phyloP scores from a whole-genome alignment of 1,284 basidiomycete genomes.

The Trichosporon coremiiforme region DNA sequence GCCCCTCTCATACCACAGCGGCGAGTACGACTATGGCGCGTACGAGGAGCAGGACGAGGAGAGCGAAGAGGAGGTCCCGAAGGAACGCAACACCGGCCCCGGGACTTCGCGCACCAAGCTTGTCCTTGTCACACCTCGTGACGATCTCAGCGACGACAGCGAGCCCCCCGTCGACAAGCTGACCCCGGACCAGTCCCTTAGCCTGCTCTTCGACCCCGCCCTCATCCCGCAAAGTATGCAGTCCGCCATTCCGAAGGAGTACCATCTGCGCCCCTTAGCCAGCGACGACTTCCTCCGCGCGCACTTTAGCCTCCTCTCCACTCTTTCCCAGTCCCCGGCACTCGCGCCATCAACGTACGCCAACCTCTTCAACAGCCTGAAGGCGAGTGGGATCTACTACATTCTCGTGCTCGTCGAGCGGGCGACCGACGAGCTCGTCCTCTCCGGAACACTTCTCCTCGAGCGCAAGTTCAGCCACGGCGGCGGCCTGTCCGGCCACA shows the following conservation, averaged over 20 bases:
- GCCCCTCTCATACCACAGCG: conserved; percentile 11
- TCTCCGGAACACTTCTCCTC: conserved; percentile 78
- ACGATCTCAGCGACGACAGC: conserved; percentile 16
- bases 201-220: conserved; percentile 70
- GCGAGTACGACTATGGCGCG: conserved; percentile 4
- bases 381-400: conserved; percentile 70
- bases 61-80: background rate
- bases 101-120: conserved; percentile 6
- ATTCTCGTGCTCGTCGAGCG: conserved; percentile 79
- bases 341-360: conserved; percentile 70
- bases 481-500: conserved; percentile 82
- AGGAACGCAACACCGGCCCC: background rate
- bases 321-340: conserved; percentile 77
- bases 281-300: conserved; percentile 80
- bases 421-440: conserved; percentile 75
- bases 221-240: conserved; percentile 60
- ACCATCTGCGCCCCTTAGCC: conserved; percentile 74
- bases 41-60: conserved; percentile 20
- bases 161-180: conserved; percentile 46
- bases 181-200: conserved; percentile 70
- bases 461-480: conserved; percentile 91
- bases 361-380: conserved; percentile 64
- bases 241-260: conserved; percentile 35
- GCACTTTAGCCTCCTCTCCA: conserved; percentile 78
- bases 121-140: conserved; percentile 4